A percentile compares a stretch with the other conserved stretches of the same genome.
These are phyloP conservation scores for Melanogaster broomeanus DNA, from an alignment of 768 basidiomycete genomes.

Conservation along the genomic window DNA sequence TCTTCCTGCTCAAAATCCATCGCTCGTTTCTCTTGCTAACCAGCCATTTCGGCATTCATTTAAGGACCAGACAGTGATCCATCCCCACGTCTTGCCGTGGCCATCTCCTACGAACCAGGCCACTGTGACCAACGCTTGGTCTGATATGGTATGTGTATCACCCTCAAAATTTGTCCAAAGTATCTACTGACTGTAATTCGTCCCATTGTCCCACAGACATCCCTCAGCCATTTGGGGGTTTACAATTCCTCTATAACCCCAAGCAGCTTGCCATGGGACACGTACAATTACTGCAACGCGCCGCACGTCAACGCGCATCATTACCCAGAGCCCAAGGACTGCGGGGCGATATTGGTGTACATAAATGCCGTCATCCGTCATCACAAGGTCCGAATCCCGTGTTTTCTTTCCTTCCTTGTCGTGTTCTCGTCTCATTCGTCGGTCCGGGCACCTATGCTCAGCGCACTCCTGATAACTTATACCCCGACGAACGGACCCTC, in stretches of 20 bases:
- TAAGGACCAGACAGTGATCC: no score
- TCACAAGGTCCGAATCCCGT: constrained; percentile 40
- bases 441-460: constrained; percentile 16
- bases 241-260: constrained; percentile 49
- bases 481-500: constrained; percentile 42
- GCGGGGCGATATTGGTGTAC: constrained; percentile 38
- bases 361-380: constrained; percentile 46
- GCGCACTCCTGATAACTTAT: constrained; percentile 53
- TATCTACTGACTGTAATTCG: no score
- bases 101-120: no score
- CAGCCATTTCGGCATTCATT: no score
- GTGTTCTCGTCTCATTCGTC: background rate
- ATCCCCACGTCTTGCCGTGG: no score
- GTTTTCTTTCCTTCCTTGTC: background rate
- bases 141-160: no score
- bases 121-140: no score
- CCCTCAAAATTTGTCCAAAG: no score
- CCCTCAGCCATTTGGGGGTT: constrained; percentile 30
- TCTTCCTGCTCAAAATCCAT: no score
- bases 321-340: constrained; percentile 33
- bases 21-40: no score
- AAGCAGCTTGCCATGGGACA: constrained; percentile 43
- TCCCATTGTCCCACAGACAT: background rate
- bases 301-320: constrained; percentile 44
- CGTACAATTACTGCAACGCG: constrained; percentile 56